Base-by-base conservation (phyloP, 2,329 filamentous ascomycete species). In the Fusarium sp. region DNA sequence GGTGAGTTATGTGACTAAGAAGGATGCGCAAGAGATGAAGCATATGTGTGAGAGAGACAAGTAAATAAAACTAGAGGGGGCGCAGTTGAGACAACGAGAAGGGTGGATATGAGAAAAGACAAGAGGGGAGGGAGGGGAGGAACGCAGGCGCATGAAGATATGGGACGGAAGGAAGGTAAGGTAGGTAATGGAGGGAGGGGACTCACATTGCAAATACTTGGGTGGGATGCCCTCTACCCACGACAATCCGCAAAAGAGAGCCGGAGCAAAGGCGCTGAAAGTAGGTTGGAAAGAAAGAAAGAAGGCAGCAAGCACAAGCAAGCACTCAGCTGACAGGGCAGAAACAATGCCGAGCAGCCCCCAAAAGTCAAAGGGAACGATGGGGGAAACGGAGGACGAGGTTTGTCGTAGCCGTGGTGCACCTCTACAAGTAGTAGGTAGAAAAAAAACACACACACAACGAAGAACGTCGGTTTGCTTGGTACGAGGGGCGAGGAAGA, bases 221-320 rank as follows among this genome's bases (percentile, higher is more conserved):
- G 49, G 70, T 63, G 71, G 74, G 75, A 77, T 78, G 77, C 79
- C 79, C 78, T 83, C 80, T 77, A 79, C 84, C 80, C 81, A 77
- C 83, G 80, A 85, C 83, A 73, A 81, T 82, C 80, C 78, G 75
- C 65, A 71, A 74, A 74, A 81, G 79, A 82, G 76, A 78, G 82
- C 78, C 81, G 80, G 81, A 84, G 81, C 74, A 81, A 82, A 82
- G 79, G 79, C 75, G 77, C 69, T 63, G 62, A 67, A 72, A 59
- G 58, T 60, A 50, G 65, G 58, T 64, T 50, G 62, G 56, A 69
- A 67, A 54, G 49, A 58, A 56, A 61, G 44, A 62, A 56, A 37
- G 41, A 53, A 49, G 63, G 49, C 50, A 56, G 41, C 42, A 60
- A 67, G 59, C 53, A 63, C 69, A 59, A 59, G 58, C 51, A 64